Evolutionary conservation across 2,329 filamentous ascomycete genomes (phyloP), one percentile per base, ranked within the genome.

Genomic region (Arthroderma sp.): DNA sequence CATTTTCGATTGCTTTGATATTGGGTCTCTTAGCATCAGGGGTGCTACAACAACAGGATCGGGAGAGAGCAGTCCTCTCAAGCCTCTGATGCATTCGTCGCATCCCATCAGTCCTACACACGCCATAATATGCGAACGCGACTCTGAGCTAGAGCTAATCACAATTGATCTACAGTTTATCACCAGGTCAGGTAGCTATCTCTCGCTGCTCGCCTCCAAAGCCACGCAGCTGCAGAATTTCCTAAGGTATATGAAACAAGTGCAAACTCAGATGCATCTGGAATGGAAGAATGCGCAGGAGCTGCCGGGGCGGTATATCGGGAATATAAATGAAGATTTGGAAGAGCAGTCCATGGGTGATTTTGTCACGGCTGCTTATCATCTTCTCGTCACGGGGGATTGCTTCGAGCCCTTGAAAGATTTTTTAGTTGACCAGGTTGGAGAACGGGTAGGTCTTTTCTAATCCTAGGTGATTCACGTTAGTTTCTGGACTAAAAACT

Each of bases 141-240:
- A 68, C 29, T 50, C 61, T 10, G 60, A 67, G 4, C 54, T 68
- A 1, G 48, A 55, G 9, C 64, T 89, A n/a, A 68, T 88, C 0
- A 83, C 83, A 1, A 76, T 94, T 59, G 85, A 93, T 53, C 69
- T 94, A n/a, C 78, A 81, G 0, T 93, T 94, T 56, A 77, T 94
- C 40, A 79, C 80, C 3, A 80, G 80, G 9, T 67, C 65, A 0
- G 84, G 84, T 3, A 77, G 87, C 45, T 85, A 93, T 56, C 68
- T 96, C 2, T 85, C 88, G 29, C 72, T 94, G 4, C 71, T 96
- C 8, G 83, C 88, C 0, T 86, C 83, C 10, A 94, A 93, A 55
- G 82, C 86, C 4, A 93, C 88, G 0, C 84, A 85, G 37, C 65
- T 96, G 10, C 85, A 94, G 55, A 94, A 91, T 51, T 64, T 96